Evolutionary conservation across 345 rosid genomes (phyloP).

Genomic region (Erodium maritimum): DNA sequence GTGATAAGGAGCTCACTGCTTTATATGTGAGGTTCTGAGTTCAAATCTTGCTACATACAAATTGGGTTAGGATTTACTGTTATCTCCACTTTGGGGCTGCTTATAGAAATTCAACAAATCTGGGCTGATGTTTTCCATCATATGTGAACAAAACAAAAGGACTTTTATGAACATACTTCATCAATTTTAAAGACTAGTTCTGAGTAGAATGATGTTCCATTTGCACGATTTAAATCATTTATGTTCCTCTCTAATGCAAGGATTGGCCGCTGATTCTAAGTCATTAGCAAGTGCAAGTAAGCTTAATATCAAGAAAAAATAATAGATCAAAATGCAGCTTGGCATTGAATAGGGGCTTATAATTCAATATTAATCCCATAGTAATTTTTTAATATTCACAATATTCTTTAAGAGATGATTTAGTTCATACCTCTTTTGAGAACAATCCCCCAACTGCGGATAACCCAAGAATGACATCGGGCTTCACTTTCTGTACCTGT

Average conservation of each 20-base stretch:
- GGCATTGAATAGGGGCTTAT: neutral
- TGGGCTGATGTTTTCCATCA: neutral
- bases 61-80: no score
- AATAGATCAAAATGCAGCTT: neutral
- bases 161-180: no score
- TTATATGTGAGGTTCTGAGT: no score
- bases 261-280: neutral
- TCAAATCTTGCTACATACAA: no score
- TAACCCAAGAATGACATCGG: constrained; percentile 97
- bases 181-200: no score
- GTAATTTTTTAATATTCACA: neutral
- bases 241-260: neutral
- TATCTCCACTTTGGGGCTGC: no score
- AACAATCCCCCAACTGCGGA: constrained; percentile 99
- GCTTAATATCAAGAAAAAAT: neutral
- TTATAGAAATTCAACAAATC: neutral
- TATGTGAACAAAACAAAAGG: no score
- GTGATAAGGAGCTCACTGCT: no score
- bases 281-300: neutral
- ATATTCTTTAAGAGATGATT: neutral
- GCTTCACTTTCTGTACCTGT: constrained; percentile 85
- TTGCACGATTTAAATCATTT: no score
- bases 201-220: no score
- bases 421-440: constrained; percentile 65
- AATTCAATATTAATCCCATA: no score